These are phyloP conservation scores for Lichtheimia corymbifera DNA, from an alignment of 371 early-diverging fungal genomes.

Conservation along the genomic window DNA sequence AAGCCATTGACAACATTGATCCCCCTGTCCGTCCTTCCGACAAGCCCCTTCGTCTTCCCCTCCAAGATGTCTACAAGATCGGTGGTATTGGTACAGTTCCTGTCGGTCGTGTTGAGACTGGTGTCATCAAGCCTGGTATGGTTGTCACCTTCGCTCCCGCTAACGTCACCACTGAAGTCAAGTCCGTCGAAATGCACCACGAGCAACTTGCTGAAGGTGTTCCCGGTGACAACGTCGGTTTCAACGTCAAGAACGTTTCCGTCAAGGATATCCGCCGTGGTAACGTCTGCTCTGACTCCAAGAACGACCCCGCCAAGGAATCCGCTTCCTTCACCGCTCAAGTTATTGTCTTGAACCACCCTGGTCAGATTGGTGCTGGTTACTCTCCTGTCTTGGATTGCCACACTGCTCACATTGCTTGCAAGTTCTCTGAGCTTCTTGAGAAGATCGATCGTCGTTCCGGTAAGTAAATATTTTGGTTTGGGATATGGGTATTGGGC, in stretches of 20 bases:
- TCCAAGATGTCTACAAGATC: slow-evolving; percentile 96
- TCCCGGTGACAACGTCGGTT: slow-evolving; percentile 98
- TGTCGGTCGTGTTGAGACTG: slow-evolving; percentile 96
- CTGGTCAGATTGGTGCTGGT: slow-evolving; percentile 88
- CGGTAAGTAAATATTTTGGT: slow-evolving; percentile 37
- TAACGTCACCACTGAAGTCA: slow-evolving; percentile 91
- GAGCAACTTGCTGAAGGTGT: slow-evolving; percentile 88
- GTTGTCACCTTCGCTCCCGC: slow-evolving; percentile 90
- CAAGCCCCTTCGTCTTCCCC: slow-evolving; percentile 96
- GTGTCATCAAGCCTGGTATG: slow-evolving; percentile 91
- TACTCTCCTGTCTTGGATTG: slow-evolving; percentile 95
- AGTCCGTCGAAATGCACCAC: slow-evolving; percentile 99
- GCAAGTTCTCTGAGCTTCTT: slow-evolving; percentile 88
- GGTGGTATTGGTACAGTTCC: slow-evolving; percentile 96
- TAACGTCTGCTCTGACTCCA: slow-evolving; percentile 94
- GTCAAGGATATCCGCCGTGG: slow-evolving; percentile 97
- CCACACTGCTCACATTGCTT: slow-evolving; percentile 97
- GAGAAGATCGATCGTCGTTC: slow-evolving; percentile 97
- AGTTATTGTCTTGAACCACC: slow-evolving; percentile 96
- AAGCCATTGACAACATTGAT: slow-evolving; percentile 93
- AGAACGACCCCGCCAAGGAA: slow-evolving; percentile 96
- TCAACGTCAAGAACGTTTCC: slow-evolving; percentile 97
- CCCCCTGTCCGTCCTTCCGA: slow-evolving; percentile 90
- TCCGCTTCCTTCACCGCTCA: slow-evolving; percentile 89
- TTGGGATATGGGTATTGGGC: background rate